Conservation (phyloP, 495 filamentous ascomycete species). For the Darksidea phi region DNA sequence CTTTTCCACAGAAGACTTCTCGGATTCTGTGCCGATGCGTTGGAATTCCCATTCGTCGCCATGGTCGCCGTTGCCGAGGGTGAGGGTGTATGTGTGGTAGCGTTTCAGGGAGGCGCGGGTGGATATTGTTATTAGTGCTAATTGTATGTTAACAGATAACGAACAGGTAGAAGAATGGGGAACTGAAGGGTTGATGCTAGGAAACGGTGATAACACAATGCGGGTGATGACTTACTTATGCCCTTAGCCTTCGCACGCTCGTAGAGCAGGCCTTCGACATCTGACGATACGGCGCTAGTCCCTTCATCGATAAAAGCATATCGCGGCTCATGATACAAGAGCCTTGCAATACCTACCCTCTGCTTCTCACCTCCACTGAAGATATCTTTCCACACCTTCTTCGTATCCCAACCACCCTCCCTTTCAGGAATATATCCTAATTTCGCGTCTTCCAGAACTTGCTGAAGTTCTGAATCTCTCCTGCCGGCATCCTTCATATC, state of each 20-base stretch:
- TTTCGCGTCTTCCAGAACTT: conserved; percentile 74
- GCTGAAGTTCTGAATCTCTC: conserved; percentile 69
- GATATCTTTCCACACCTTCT: conserved; percentile 98
- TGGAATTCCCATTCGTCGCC: conserved; percentile 79
- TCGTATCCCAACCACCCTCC: conserved; percentile 94
- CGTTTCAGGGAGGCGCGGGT: conserved; percentile 90
- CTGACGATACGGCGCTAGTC: conserved; percentile 86
- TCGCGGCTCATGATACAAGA: conserved; percentile 91
- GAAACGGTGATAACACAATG: too few species aligned
- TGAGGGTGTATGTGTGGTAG: conserved; percentile 88
- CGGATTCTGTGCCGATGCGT: conserved; percentile 84
- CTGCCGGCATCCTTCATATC: conserved; percentile 85
- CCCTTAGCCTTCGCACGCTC: conserved; percentile 87
- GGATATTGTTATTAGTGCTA: conserved; percentile 85
- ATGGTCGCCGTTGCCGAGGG: conserved; percentile 68
- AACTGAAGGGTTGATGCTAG: conserved; percentile 4
- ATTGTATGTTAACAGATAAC: conserved; percentile 29
- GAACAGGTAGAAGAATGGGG: neutral
- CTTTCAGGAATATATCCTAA: conserved; percentile 86
- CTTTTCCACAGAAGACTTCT: conserved; percentile 86
- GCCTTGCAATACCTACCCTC: conserved; percentile 80
- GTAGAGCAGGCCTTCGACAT: conserved; percentile 93
- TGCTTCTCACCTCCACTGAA: conserved; percentile 98
- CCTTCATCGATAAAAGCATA: conserved; percentile 96
- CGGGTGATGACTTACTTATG: conserved; percentile 79